Evolutionary conservation across 2,329 filamentous ascomycete species (phyloP).

Genomic region (Fusarium staphyleae): DNA sequence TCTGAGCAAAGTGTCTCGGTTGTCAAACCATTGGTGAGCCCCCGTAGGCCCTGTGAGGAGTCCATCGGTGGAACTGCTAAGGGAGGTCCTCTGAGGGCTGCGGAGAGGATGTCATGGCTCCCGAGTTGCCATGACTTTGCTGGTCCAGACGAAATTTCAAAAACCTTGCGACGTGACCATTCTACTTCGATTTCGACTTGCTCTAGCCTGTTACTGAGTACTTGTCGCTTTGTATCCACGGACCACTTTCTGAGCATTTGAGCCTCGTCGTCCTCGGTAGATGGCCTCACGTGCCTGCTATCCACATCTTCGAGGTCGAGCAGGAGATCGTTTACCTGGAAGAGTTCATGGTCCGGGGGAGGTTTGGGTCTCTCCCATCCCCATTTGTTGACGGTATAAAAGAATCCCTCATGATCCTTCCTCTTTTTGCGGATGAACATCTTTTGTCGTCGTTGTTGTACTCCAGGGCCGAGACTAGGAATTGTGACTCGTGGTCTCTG

Average conservation of each 20-base stretch:
- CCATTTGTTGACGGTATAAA: conserved; percentile 40
- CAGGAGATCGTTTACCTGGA: conserved; percentile 52
- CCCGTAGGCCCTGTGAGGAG: conserved; percentile 15
- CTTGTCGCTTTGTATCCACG: conserved; percentile 28
- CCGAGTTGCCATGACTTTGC: conserved; percentile 49
- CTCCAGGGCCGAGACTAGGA: not conserved
- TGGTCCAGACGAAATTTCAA: conserved; percentile 36
- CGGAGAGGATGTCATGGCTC: conserved; percentile 54
- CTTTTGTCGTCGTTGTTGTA: conserved; percentile 26
- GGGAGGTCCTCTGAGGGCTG: conserved; percentile 45
- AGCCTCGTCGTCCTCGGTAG: conserved; percentile 48
- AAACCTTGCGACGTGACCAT: conserved; percentile 38
- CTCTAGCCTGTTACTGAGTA: conserved; percentile 39
- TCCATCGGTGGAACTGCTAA: conserved; percentile 19
- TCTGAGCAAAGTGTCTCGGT: conserved; percentile 24
- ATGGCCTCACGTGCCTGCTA: conserved; percentile 52
- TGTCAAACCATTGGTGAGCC: conserved; percentile 6
- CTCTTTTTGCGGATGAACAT: conserved; percentile 34
- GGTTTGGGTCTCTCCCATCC: conserved; percentile 10
- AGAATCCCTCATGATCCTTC: conserved; percentile 34
- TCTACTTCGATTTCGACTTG: conserved; percentile 43
- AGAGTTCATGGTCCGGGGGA: conserved; percentile 41
- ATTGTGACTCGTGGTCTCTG: conserved; percentile 5
- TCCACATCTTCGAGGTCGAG: conserved; percentile 62
- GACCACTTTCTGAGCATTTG: conserved; percentile 43